These are phyloP conservation scores for Rhynchosporium secalis DNA, from an alignment of 2,329 filamentous ascomycete species.

Conservation along the genomic window DNA sequence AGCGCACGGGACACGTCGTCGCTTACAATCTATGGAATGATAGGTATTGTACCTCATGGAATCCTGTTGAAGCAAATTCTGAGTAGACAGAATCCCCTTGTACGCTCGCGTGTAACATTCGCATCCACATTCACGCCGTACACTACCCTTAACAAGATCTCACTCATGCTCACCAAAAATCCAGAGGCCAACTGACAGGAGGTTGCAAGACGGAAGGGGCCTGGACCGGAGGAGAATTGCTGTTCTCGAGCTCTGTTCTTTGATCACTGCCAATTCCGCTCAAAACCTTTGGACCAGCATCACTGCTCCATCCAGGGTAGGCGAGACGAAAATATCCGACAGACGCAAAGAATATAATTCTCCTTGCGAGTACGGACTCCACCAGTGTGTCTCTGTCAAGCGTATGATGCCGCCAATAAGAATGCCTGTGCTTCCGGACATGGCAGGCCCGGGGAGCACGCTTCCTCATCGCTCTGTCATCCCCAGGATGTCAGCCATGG, in stretches of 20 bases:
- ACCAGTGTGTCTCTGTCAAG: slow-evolving; percentile 10
- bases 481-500: slow-evolving; percentile 5
- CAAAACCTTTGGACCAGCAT: not conserved
- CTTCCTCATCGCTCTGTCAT: slow-evolving; percentile 22
- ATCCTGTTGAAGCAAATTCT: slow-evolving; percentile 6
- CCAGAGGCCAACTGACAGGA: slow-evolving; percentile 2
- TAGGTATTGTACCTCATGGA: not conserved
- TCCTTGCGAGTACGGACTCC: not conserved
- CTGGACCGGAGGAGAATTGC: not conserved
- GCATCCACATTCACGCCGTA: not conserved
- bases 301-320: not conserved
- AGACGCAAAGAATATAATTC: slow-evolving; percentile 18
- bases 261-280: not conserved
- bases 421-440: not conserved
- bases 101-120: slow-evolving; percentile 1
- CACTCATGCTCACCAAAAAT: slow-evolving; percentile 6
- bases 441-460: slow-evolving; percentile 1
- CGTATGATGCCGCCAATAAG: slow-evolving; percentile 7
- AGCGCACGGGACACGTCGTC: no score
- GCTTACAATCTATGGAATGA: not conserved
- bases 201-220: not conserved
- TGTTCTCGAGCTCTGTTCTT: not conserved
- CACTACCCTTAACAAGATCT: not conserved
- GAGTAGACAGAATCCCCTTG: not conserved
- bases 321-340: slow-evolving; percentile 4